These are phyloP conservation scores for Entophlyctis luteolus DNA, from an alignment of 192 early-diverging fungal genomes.

Conservation along the genomic window DNA sequence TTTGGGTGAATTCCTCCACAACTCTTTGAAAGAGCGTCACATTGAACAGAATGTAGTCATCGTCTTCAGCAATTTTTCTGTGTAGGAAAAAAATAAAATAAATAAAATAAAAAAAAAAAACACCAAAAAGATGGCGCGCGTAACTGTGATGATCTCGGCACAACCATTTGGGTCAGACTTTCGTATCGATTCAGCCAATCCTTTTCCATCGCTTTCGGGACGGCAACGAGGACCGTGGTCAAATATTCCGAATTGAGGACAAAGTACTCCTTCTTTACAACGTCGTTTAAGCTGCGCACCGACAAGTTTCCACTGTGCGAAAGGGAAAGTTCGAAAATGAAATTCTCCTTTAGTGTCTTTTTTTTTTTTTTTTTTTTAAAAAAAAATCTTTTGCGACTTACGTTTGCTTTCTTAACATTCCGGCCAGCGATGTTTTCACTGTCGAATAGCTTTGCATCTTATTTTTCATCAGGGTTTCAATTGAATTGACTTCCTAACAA, in stretches of 20 bases:
- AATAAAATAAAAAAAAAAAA: neutral
- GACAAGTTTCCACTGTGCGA: constrained; percentile 71
- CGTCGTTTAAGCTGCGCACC: constrained; percentile 76
- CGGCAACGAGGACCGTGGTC: constrained; percentile 86
- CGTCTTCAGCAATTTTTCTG: constrained; percentile 85
- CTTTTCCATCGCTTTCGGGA: constrained; percentile 75
- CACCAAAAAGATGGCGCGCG: constrained; percentile 18
- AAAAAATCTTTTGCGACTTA: constrained; percentile 33
- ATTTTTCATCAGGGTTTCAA: constrained; percentile 86
- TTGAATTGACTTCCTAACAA: constrained; percentile 76
- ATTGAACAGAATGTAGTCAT: constrained; percentile 89
- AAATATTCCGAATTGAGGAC: constrained; percentile 92
- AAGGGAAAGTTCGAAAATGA: constrained; percentile 9
- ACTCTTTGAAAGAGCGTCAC: constrained; percentile 89
- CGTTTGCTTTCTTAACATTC: constrained; percentile 79
- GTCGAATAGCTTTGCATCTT: constrained; percentile 85
- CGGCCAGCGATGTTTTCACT: constrained; percentile 75
- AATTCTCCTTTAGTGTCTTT: no score
- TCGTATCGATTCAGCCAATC: constrained; percentile 90
- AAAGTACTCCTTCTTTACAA: constrained; percentile 90
- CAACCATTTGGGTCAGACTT: constrained; percentile 87
- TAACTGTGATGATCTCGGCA: constrained; percentile 88
- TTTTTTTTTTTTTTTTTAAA: no score
- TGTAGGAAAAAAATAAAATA: neutral
- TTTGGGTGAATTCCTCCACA: constrained; percentile 83